Percentiles rank a stretch among this genome's conserved stretches.
Evolutionary conservation across 78 protist species (phyloP).

Genomic region (Protostelium mycophagum): DNA sequence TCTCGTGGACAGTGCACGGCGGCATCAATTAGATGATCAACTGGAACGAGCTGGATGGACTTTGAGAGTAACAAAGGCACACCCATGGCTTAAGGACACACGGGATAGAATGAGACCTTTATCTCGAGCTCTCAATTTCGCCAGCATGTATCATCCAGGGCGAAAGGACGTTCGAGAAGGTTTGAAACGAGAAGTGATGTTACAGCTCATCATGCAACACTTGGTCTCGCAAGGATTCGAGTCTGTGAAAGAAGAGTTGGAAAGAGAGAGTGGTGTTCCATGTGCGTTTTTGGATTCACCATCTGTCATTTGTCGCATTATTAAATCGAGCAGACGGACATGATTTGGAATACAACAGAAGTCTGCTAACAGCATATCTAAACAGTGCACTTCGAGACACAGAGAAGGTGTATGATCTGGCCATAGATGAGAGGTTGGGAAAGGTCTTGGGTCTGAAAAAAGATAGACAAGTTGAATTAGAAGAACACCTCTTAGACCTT

Average conservation of each 20-base stretch:
- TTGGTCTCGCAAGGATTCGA: not conserved
- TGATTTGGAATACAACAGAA: not conserved
- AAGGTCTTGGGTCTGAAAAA: not conserved
- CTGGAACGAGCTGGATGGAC: not conserved
- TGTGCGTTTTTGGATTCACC: not conserved
- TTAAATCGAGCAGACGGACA: not conserved
- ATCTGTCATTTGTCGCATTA: not conserved
- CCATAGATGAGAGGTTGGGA: slow-evolving; percentile 34
- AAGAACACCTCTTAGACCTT: not conserved
- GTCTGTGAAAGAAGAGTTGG: not conserved
- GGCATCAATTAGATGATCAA: not conserved
- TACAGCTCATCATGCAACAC: not conserved
- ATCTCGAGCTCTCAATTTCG: not conserved
- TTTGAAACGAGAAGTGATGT: not conserved
- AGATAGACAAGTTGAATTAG: not conserved
- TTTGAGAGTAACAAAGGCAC: not conserved
- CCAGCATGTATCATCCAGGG: not conserved
- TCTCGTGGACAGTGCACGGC: not conserved
- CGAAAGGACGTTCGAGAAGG: not conserved
- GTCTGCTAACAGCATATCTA: slow-evolving; percentile 30
- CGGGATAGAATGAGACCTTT: not conserved
- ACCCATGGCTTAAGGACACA: not conserved
- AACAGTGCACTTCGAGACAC: slow-evolving; percentile 42
- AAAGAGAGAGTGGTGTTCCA: not conserved
- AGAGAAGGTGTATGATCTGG: slow-evolving; percentile 55